Evolutionary conservation across 31 red algal genomes (phyloP).

Genomic region (Endocladia muricata): DNA sequence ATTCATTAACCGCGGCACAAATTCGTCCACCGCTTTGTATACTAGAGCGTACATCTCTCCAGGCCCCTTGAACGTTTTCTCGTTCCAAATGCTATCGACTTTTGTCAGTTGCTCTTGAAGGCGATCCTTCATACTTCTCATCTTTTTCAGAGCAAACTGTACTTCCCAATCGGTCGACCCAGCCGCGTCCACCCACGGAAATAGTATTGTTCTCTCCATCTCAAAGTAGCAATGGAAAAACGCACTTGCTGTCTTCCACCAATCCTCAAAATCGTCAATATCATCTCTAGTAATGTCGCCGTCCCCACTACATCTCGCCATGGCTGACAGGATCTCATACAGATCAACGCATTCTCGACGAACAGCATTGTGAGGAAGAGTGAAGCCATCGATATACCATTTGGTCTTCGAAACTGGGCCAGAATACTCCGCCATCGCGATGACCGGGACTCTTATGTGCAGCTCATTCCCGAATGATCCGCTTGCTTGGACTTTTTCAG

Average conservation of each 20-base stretch:
- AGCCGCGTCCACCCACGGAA: conserved; percentile 67
- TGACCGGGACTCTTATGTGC: conserved; percentile 51
- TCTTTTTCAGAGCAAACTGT: conserved; percentile 44
- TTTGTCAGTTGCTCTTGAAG: conserved; percentile 38
- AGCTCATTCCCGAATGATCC: not conserved
- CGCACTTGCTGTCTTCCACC: conserved; percentile 32
- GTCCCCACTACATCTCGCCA: conserved; percentile 26
- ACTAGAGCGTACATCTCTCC: conserved; percentile 42
- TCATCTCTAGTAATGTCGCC: conserved; percentile 26
- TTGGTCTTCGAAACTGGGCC: conserved; percentile 36
- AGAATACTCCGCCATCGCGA: conserved; percentile 46
- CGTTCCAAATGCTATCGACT: conserved; percentile 38
- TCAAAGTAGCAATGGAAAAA: conserved; percentile 58
- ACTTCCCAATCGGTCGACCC: conserved; percentile 33
- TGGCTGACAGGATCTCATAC: conserved; percentile 46
- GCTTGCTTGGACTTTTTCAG: not conserved
- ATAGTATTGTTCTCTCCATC: conserved; percentile 42
- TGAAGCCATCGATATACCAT: conserved; percentile 60
- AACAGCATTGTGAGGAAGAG: conserved; percentile 64
- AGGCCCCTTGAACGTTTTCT: conserved; percentile 31
- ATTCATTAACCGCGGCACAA: conserved; percentile 46
- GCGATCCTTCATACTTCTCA: conserved; percentile 54
- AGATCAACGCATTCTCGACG: conserved; percentile 47
- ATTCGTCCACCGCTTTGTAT: conserved; percentile 32
- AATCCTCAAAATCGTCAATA: conserved; percentile 42